Evolutionary conservation across 2,329 filamentous ascomycete species (phyloP), one percentile per base, ranked within the genome.

Genomic region (Huntiella savannae): DNA sequence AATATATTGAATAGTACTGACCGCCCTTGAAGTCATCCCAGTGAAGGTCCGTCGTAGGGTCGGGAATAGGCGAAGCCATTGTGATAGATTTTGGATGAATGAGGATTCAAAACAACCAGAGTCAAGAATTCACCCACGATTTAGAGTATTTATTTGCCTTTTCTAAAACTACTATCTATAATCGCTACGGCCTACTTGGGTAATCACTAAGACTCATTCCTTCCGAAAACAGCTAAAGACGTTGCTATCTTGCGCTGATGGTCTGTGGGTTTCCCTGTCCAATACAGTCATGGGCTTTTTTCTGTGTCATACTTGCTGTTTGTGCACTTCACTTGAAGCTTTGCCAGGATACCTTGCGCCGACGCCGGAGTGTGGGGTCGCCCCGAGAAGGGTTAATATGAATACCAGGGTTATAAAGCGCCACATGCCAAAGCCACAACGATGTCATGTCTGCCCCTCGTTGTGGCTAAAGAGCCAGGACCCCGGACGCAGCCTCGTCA

Each of bases 1-100:
- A 13, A 37, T n/a, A 41, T 22, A 17, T 6, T 8, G 15, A 17
- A 32, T 12, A 10, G 19, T 22, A 50, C 47, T 52, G 22, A 52
- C 47, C 67, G 32, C 75, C 76, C 48, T 65, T 60, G 58, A 74
- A 82, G 56, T 69, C 70, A 39, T 69, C 70, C 78, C 79, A 83
- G 55, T 79, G 64, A 44, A 83, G 71, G 60, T 80, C 74, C 44
- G 64, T 62, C 0, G 77, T 79, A 40, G 79, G 79, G 60, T 82
- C 76, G 8, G 78, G 79, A 28, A 75, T 46, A 41, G 44, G 46
- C 40, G 51, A 48, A 34, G 42, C 45, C 48, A 50, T 50, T 17
- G 13, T 49, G 48, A 22, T n/a, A 11, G 19, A 47, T 41, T 28
- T 28, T 10, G 22, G 22, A 28, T 28, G 22, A 3, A 7, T 28